Percentiles rank a stretch among this genome's conserved stretches.
Evolutionary conservation across 306 rosid species (phyloP).

Genomic region (Quercus bicolor): DNA sequence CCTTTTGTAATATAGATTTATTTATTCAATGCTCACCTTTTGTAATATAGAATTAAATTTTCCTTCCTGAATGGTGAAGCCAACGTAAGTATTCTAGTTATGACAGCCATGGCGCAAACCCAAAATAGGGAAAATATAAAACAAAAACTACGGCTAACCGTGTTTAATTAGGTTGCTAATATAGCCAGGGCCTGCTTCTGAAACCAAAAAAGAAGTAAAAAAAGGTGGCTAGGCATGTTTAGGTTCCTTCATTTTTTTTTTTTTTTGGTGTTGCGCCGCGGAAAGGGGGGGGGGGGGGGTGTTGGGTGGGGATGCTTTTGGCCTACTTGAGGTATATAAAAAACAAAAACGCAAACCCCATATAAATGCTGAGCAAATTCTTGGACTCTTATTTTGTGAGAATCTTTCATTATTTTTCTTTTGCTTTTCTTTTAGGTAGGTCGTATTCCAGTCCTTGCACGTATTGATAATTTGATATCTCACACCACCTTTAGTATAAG

Average conservation of each 20-base stretch:
- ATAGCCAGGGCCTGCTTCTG: too few species aligned
- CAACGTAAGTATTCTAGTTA: neutral
- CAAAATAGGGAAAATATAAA: too few species aligned
- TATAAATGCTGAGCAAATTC: neutral
- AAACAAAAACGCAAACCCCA: neutral
- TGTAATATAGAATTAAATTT: too few species aligned
- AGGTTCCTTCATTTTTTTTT: neutral
- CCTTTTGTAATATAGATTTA: too few species aligned
- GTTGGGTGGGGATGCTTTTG: too few species aligned
- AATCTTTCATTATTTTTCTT: neutral
- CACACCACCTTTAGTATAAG: neutral
- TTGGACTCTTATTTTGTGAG: neutral
- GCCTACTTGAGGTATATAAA: neutral
- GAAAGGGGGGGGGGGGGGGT: accelerated
- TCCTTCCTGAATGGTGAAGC: too few species aligned
- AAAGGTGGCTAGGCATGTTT: neutral
- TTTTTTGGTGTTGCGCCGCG: too few species aligned
- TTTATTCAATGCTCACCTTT: too few species aligned
- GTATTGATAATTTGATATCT: neutral
- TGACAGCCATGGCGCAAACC: neutral
- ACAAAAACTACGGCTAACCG: too few species aligned
- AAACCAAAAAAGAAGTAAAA: neutral
- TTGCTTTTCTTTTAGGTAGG: neutral
- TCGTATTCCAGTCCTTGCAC: neutral
- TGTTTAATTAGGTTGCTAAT: too few species aligned